phyloP scores from a whole-genome alignment of 2,329 filamentous ascomycete species.

The Phialocephala sp. region DNA sequence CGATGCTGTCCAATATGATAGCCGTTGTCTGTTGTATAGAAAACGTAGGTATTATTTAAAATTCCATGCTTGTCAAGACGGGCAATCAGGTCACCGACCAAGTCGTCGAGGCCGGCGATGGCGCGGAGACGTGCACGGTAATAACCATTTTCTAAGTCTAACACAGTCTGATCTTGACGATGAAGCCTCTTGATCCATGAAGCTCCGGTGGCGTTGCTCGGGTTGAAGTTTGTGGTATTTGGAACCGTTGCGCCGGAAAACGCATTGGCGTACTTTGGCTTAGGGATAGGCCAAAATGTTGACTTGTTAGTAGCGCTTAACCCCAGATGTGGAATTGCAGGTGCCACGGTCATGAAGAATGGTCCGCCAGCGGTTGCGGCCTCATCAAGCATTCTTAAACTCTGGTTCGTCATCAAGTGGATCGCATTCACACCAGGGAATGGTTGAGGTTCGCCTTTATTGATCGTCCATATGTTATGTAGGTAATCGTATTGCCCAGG shows the following conservation, averaged over 20 bases:
- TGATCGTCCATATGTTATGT: conserved; percentile 63
- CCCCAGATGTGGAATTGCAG: conserved; percentile 68
- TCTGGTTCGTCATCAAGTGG: conserved; percentile 65
- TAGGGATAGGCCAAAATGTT: conserved; percentile 48
- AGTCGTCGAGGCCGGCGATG: conserved; percentile 59
- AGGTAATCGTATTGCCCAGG: conserved; percentile 72
- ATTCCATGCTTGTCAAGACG: conserved; percentile 47
- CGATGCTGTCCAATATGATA: conserved; percentile 58
- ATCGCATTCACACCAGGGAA: conserved; percentile 53
- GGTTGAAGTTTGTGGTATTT: conserved; percentile 68
- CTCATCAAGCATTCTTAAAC: conserved; percentile 64
- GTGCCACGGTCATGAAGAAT: conserved; percentile 71
- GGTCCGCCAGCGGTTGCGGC: conserved; percentile 60
- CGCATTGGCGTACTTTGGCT: too few relatives aligned
- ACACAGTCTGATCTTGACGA: conserved; percentile 46
- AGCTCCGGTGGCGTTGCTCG: conserved; percentile 48
- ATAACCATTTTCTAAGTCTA: conserved; percentile 55
- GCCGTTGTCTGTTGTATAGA: conserved; percentile 62
- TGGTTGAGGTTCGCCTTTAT: conserved; percentile 62
- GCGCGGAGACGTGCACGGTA: conserved; percentile 56
- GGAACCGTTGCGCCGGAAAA: conserved; percentile 65
- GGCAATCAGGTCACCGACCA: conserved; percentile 53
- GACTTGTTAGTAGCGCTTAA: conserved; percentile 62
- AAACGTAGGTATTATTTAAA: conserved; percentile 56
- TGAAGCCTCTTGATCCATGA: conserved; percentile 52